Percentiles rank a stretch among this genome's conserved stretches.
Conservation (phyloP, 2,329 filamentous ascomycete species). For the Penicillium frequentans region DNA sequence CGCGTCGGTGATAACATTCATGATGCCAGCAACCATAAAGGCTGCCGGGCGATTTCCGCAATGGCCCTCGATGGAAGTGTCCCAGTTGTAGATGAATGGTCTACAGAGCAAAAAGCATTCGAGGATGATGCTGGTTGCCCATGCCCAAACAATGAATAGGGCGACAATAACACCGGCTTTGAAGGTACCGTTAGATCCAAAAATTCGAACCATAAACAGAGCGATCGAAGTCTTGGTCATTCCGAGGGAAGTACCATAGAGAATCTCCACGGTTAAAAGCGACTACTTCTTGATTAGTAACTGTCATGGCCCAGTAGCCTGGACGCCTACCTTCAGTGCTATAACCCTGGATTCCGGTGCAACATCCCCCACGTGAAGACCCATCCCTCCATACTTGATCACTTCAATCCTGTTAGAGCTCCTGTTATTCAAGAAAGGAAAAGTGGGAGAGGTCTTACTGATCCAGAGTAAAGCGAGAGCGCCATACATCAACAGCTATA, state of each 20-base stretch:
- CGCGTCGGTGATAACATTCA: slow-evolving; percentile 1
- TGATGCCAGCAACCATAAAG: background rate
- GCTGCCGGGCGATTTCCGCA: background rate
- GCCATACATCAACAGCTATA: background rate
- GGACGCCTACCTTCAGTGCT: background rate
- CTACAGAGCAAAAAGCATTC: background rate
- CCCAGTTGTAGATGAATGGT: background rate
- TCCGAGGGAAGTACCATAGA: background rate
- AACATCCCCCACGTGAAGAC: background rate
- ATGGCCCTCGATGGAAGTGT: background rate
- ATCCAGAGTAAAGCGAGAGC: background rate
- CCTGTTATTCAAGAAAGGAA: background rate
- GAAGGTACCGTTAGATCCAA: background rate
- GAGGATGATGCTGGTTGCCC: background rate
- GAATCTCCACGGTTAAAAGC: background rate
- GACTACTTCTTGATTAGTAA: background rate
- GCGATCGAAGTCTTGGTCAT: background rate
- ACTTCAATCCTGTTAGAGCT: background rate
- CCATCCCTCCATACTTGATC: background rate
- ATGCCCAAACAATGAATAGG: background rate
- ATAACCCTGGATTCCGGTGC: background rate
- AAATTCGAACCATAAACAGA: background rate
- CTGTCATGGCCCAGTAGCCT: background rate
- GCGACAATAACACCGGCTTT: background rate
- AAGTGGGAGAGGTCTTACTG: background rate